Evolutionary conservation across 352 stramenopile genomes (phyloP), one percentile per base, ranked within the genome.

Genomic region (Nothophytophthora sp.): DNA sequence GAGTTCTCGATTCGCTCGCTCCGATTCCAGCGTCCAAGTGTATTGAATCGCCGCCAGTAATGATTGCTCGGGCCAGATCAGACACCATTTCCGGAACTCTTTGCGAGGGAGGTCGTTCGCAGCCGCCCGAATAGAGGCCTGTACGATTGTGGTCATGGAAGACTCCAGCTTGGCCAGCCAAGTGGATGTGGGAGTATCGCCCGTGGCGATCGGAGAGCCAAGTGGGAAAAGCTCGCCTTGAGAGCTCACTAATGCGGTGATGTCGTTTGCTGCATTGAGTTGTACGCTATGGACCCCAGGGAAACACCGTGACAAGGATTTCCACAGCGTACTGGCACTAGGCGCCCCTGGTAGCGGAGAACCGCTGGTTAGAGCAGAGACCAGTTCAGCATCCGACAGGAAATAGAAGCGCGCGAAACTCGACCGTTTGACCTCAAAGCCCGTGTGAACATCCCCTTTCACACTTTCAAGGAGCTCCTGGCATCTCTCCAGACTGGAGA

Each of bases 31-130:
- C 1, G 76, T 85, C 81, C 81, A 93, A 13, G 57, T 53, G 23
- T 81, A 57, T 20, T 72, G 61, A 27, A 90, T 69, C 16, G 76
- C 73, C 12, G 63, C 58, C n/a, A 81, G 15, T 4, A 93, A 19
- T 0, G 86, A 74, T 60, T 93, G 83, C 23, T 93, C 83, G 0
- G 83, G 78, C 83, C 83, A 93, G 5, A 89, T 55, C 5, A 90
- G 36, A 30, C 74, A 89, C 83, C 83, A 93, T 28, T 93, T 93
- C 0, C 80, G 78, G 51, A 93, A 93, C 24, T 90, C 83, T 50
- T 93, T 92, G 4, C 79, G 70, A 16, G 63, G 49, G n/a, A 77
- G 55, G 51, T 93, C 83, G 10, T 61, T 83, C 11, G 81, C 65
- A 13, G 83, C 70, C 2, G 77, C 76, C 3, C 81, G 76, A 5